These are phyloP conservation scores for Camellia oleifera DNA, from an alignment of 179 eudicot species.

Conservation along the genomic window DNA sequence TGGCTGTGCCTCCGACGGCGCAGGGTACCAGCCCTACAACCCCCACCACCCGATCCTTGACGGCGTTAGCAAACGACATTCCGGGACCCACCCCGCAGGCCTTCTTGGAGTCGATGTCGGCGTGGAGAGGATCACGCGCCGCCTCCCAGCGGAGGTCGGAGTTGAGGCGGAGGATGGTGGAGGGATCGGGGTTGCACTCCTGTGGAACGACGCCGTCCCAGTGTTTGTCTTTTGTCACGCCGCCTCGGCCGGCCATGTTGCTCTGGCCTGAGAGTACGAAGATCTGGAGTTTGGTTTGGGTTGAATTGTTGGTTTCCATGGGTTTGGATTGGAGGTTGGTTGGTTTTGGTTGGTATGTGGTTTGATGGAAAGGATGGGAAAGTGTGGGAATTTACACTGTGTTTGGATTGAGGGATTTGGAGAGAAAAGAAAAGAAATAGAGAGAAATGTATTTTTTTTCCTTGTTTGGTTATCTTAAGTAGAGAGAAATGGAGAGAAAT, in stretches of 20 bases:
- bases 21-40: conserved; percentile 70
- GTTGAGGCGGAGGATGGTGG: conserved; percentile 54
- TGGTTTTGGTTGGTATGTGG: background rate
- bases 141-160: conserved; percentile 57
- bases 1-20: conserved; percentile 88
- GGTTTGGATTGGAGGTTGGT: background rate
- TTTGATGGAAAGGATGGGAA: no score
- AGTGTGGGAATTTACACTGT: background rate
- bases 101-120: conserved; percentile 69
- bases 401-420: no score
- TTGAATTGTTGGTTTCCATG: conserved; percentile 22
- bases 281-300: conserved; percentile 38
- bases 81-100: conserved; percentile 92
- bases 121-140: conserved; percentile 75
- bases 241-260: conserved; percentile 98
- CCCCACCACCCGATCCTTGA: conserved; percentile 37
- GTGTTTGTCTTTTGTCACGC: conserved; percentile 43
- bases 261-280: conserved; percentile 90
- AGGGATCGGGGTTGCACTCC: conserved; percentile 53
- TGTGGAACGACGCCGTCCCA: conserved; percentile 77
- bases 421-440: no score
- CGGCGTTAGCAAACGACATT: conserved; percentile 68
- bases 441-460: no score
- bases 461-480: no score
- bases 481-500: no score